A percentile compares a stretch with the other conserved stretches of the same genome.
Evolutionary conservation across 208 protist genomes (phyloP).

Genomic region (Leishmania tropica): DNA sequence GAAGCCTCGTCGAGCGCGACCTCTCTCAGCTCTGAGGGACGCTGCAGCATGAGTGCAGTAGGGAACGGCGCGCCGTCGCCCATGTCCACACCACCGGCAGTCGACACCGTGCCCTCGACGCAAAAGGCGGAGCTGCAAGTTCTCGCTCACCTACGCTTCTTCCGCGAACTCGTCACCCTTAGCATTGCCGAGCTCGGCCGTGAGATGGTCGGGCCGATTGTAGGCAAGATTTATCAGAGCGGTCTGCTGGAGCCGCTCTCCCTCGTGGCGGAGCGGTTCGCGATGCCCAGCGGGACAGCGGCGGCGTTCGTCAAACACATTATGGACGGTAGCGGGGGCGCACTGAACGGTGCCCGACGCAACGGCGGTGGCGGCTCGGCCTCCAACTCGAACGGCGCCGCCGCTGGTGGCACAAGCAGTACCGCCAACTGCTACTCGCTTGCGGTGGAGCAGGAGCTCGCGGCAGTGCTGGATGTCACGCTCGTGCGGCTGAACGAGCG

Average conservation of each 20-base stretch:
- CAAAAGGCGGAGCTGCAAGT: conserved; percentile 63
- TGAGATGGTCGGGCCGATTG: conserved; percentile 61
- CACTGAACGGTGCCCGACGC: not conserved
- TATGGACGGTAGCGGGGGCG: conserved; percentile 8
- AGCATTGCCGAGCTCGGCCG: conserved; percentile 60
- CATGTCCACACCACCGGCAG: conserved; percentile 5
- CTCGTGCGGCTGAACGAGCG: conserved; percentile 77
- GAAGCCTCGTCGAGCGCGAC: conserved; percentile 24
- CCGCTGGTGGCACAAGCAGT: conserved; percentile 30
- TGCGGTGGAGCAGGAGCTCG: conserved; percentile 61
- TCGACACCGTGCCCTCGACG: not conserved
- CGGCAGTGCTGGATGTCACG: conserved; percentile 54
- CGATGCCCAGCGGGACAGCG: conserved; percentile 45
- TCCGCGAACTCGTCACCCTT: conserved; percentile 59
- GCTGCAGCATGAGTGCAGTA: not conserved
- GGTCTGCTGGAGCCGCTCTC: conserved; percentile 72
- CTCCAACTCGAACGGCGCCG: conserved; percentile 28
- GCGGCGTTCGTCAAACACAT: conserved; percentile 40
- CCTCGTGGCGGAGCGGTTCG: conserved; percentile 72
- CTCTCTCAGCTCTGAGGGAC: conserved; percentile 15
- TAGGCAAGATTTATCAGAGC: conserved; percentile 60
- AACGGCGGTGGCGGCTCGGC: not conserved
- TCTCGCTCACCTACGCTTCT: conserved; percentile 72
- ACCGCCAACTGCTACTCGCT: conserved; percentile 49
- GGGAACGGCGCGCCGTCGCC: conserved; percentile 9